These are phyloP conservation scores for Psidium friedrichsthalianum DNA, from an alignment of 345 rosid genomes.

Conservation along the genomic window DNA sequence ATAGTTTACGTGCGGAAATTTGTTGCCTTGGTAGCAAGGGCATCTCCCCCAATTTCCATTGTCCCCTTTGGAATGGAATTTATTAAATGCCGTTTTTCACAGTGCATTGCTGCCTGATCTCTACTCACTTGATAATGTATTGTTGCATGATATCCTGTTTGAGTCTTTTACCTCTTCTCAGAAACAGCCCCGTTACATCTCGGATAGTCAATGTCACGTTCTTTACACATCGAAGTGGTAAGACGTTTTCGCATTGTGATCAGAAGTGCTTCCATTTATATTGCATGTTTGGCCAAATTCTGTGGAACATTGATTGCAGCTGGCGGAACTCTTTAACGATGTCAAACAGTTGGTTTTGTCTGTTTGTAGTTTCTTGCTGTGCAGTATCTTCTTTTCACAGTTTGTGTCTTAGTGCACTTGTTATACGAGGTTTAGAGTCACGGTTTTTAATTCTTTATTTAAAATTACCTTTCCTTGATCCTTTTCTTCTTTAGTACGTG, in stretches of 20 bases:
- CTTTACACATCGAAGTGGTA: slow-evolving; percentile 78
- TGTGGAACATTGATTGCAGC: not conserved
- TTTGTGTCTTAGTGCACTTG: not conserved
- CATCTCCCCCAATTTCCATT: not conserved
- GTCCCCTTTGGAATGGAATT: not conserved
- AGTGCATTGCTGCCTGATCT: not conserved
- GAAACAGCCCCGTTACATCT: slow-evolving; percentile 65
- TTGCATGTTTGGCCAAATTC: not conserved
- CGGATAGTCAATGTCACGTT: slow-evolving; percentile 86
- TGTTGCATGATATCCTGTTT: not conserved
- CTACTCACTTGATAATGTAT: not conserved
- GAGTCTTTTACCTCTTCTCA: slow-evolving; percentile 57
- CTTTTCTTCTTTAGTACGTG: slow-evolving; percentile 23
- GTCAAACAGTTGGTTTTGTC: not conserved
- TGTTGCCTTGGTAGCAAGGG: not conserved
- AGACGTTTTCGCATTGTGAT: not conserved
- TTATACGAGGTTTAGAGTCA: not conserved
- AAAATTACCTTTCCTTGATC: not conserved
- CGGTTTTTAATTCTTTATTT: not conserved
- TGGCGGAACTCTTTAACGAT: not conserved
- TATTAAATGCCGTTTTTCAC: not conserved
- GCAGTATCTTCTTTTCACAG: not conserved
- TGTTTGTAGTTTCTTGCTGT: not conserved
- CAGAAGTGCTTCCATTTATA: not conserved
- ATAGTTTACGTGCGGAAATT: not conserved